Base-by-base conservation (phyloP, 2,329 filamentous ascomycete species). In the Trichoderma aggressivum region DNA sequence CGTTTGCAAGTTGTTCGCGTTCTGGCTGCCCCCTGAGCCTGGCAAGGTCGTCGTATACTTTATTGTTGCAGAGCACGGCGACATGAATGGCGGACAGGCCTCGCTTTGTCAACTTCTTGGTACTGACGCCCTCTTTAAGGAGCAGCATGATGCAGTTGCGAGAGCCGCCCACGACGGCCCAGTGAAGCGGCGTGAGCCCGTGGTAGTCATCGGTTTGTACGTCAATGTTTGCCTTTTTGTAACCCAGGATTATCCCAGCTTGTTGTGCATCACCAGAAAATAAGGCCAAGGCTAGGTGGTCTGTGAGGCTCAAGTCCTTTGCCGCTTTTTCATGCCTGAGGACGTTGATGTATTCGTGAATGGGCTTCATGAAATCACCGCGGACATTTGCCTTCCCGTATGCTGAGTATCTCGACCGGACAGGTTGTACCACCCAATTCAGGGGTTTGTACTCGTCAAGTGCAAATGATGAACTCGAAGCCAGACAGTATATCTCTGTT, bases 81-180 rank as follows among this genome's bases (percentile, higher is more conserved):
- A 69, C 21, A 12, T 69, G 70, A 8, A 32, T 32, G 7, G 64
- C 63, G 21, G 56, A 36, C 21, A 71, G 30, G 7, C 70, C 70
- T 34, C 26, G 26, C 30, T 34, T 61, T 16, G 63, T 71, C 10
- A 43, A 10, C 6, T 12, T 21, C 30, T n/a, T 43, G 24, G 18
- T 10, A 12, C 55, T 30, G n/a, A 39, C 64, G 2, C 70, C 55
- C n/a, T 71, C 43, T 14, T 24, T 34, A n/a, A 39, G 47, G 18
- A 68, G 55, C 5, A 71, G 12, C 16, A 3, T 39, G 28, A 71
- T 58, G 43, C 63, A 61, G 5, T 16, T 16, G 11, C 12, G 7
- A 11, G 56, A 62, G 43, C 70, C 70, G 2, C 70, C 70, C 2
- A 39, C 70, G 11, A 62, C 70, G 28, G 70, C 70, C 70, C 63